phyloP scores from a whole-genome alignment of 192 early-diverging fungal species.

The Gamsiella multidivaricata region DNA sequence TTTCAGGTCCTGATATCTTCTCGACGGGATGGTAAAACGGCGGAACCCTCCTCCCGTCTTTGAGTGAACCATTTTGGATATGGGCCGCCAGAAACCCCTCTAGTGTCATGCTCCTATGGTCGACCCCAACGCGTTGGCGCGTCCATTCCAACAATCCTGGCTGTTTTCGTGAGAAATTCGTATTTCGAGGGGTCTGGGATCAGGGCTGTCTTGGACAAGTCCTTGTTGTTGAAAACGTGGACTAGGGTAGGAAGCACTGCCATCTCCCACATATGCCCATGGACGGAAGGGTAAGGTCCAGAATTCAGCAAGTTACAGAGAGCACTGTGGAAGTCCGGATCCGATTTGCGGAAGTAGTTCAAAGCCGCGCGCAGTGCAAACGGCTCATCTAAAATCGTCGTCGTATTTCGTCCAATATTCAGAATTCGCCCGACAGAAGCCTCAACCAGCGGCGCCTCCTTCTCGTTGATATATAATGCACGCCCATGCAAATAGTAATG shows the following conservation, averaged over 20 bases:
- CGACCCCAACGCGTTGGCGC: neutral
- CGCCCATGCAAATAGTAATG: slow-evolving; percentile 9
- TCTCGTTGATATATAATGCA: neutral
- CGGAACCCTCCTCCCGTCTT: neutral
- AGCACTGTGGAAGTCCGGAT: slow-evolving; percentile 21
- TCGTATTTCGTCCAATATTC: neutral
- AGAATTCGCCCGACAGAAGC: slow-evolving; percentile 31
- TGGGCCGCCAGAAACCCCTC: slow-evolving; percentile 13
- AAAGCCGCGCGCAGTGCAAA: slow-evolving; percentile 13
- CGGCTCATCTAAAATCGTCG: slow-evolving; percentile 17
- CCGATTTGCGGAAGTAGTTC: slow-evolving; percentile 11
- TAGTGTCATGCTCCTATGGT: slow-evolving; percentile 5
- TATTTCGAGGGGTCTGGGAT: neutral
- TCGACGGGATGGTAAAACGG: slow-evolving; percentile 9
- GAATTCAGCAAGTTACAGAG: slow-evolving; percentile 12
- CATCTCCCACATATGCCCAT: slow-evolving; percentile 7
- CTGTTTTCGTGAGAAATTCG: neutral
- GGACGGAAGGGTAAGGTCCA: neutral
- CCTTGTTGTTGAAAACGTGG: slow-evolving; percentile 10
- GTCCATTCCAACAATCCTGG: slow-evolving; percentile 4
- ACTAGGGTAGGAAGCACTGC: slow-evolving; percentile 18
- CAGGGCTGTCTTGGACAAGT: slow-evolving; percentile 7
- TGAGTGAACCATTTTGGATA: slow-evolving; percentile 4
- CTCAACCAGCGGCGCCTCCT: slow-evolving; percentile 20
- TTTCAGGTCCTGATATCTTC: neutral